Evolutionary conservation across 2,329 filamentous ascomycete species (phyloP), one percentile per base, ranked within the genome.

Genomic region (Colletotrichum eremochloae): DNA sequence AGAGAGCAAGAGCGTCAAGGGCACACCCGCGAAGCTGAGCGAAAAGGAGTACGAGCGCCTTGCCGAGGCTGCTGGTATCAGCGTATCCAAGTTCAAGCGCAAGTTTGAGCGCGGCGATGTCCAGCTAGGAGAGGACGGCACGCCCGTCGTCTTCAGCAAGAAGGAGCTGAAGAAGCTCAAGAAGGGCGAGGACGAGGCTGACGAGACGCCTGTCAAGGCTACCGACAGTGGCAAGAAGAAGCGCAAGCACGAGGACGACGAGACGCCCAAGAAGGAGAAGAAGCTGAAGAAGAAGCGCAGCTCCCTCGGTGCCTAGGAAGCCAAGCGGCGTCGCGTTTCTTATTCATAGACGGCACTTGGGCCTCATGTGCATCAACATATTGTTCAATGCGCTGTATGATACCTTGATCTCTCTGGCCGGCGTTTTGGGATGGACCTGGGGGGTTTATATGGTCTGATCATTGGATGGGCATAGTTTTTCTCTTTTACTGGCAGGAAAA

Each of bases 101-200:
- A 94, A 94, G 87, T 90, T 90, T 76, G 92, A 93, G 83, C 88
- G 91, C 74, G 93, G 93, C 48, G 92, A 94, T 78, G 92, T 95
- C 75, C 86, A 90, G 79, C 84, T 94, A 75, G 87, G 87, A 76
- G 83, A 84, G 15, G 89, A 93, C 73, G 92, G 92, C 69, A 91
- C 87, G 63, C 90, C 92, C 52, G 86, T 89, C 76, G 86, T 93
- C 5, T 82, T 91, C 77, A 93, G 90, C 85, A 94, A 94, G 87
- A 94, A 94, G 84, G 91, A 93, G 58, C 81, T 92, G 78, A 94
- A 94, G 87, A 93, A 93, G 86, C 84, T 88, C 71, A 90, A 89
- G 83, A 93, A 92, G 84, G 82, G 81, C 24, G 89, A 86, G 74
- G 84, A 89, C 79, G 89, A 90, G 42, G 71, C 44, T 31, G 75